phyloP scores from a whole-genome alignment of 768 basidiomycete species.

The Strobilomyces confusus region DNA sequence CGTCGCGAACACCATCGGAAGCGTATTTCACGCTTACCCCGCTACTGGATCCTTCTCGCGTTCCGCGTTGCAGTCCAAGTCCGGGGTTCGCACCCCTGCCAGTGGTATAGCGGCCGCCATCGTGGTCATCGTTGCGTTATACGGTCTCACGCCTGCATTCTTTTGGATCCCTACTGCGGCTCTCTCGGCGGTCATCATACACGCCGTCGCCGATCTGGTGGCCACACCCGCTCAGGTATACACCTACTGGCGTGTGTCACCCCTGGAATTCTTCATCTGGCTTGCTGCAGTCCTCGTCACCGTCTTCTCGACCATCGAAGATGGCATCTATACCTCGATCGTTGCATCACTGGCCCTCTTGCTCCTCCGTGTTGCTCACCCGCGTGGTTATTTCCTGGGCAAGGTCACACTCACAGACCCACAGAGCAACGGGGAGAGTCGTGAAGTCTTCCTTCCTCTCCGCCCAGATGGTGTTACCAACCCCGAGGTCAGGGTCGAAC shows the following conservation, averaged over 20 bases:
- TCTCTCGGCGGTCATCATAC: conserved; percentile 93
- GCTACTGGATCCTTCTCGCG: conserved; percentile 98
- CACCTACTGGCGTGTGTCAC: conserved; percentile 90
- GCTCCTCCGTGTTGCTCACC: conserved; percentile 81
- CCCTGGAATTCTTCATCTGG: conserved; percentile 91
- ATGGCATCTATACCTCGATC: conserved; percentile 88
- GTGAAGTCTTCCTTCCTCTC: conserved; percentile 86
- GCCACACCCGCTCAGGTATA: conserved; percentile 79
- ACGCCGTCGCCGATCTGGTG: conserved; percentile 85
- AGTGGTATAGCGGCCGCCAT: conserved; percentile 83
- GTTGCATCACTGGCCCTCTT: conserved; percentile 74
- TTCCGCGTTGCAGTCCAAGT: conserved; percentile 94
- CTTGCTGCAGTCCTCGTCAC: conserved; percentile 82
- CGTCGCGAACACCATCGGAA: conserved; percentile 90
- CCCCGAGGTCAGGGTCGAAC: conserved; percentile 62
- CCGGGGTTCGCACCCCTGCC: conserved; percentile 93
- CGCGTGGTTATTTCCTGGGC: conserved; percentile 89
- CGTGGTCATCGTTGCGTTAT: conserved; percentile 89
- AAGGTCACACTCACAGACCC: conserved; percentile 58
- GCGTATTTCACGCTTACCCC: conserved; percentile 88
- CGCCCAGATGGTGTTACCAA: conserved; percentile 58
- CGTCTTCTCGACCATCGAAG: conserved; percentile 90
- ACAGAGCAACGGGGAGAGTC: conserved; percentile 34
- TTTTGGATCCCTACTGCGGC: conserved; percentile 81
- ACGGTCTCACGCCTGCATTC: conserved; percentile 91